These are phyloP conservation scores for Lasiosphaeria ovina DNA, from an alignment of 495 filamentous ascomycete genomes.

Conservation along the genomic window DNA sequence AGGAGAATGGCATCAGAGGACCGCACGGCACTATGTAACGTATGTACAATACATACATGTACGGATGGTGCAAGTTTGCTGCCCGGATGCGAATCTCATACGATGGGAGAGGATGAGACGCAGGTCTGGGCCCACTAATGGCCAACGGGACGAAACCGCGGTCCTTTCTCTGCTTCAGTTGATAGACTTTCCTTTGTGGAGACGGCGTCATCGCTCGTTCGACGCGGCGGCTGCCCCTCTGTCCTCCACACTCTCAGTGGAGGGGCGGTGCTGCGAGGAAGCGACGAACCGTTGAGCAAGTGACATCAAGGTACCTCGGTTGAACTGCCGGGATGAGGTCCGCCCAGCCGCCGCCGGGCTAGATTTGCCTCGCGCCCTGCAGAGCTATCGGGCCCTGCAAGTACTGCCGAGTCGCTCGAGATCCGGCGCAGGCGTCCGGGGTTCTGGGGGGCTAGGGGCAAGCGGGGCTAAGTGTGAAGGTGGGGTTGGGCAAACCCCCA, in stretches of 20 bases:
- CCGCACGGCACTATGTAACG: too few species aligned
- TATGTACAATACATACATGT: too few species aligned
- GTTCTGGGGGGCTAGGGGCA: constrained; percentile 1
- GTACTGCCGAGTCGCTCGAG: constrained; percentile 15
- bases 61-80: too few species aligned
- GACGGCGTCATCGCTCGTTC: constrained; percentile 15
- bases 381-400: constrained; percentile 4
- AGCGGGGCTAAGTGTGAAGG: not conserved
- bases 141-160: constrained; percentile 8
- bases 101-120: not conserved
- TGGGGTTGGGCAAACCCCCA: not conserved
- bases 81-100: not conserved
- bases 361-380: constrained; percentile 2
- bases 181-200: constrained; percentile 14
- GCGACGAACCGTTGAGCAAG: not conserved
- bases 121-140: not conserved
- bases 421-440: constrained; percentile 14
- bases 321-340: constrained; percentile 16
- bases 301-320: not conserved
- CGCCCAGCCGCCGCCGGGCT: constrained; percentile 18
- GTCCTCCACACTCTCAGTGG: not conserved
- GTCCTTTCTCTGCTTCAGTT: not conserved
- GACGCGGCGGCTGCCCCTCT: not conserved
- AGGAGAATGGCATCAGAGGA: too few species aligned
- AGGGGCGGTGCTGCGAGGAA: not conserved